Evolutionary conservation across 2,329 filamentous ascomycete genomes (phyloP).

Genomic region (Talaromyces amestolkiae): DNA sequence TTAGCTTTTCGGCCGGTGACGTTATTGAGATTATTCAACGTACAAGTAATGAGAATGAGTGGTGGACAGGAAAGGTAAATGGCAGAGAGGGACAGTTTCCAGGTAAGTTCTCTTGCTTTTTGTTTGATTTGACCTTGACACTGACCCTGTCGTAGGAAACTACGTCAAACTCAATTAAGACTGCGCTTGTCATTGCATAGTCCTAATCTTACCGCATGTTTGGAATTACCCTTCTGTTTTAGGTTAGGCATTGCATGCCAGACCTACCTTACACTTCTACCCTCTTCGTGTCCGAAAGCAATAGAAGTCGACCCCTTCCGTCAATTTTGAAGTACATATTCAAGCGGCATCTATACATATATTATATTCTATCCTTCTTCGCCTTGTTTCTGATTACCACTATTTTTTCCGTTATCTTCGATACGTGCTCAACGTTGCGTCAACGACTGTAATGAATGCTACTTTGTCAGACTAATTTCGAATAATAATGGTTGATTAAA

Average conservation of each 20-base stretch:
- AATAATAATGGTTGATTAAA: neutral
- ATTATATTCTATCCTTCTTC: constrained; percentile 4
- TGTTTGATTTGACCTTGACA: neutral
- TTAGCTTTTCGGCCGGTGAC: constrained; percentile 86
- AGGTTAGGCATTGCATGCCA: no score
- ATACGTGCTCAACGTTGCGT: constrained; percentile 2
- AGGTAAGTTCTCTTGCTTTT: constrained; percentile 55
- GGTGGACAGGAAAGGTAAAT: constrained; percentile 84
- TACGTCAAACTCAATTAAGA: constrained; percentile 42
- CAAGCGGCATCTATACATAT: constrained; percentile 14
- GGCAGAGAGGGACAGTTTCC: constrained; percentile 90
- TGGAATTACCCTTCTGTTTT: neutral
- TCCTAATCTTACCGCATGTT: neutral
- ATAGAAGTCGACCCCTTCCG: neutral
- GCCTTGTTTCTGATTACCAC: neutral
- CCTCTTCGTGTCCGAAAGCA: neutral
- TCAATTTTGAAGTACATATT: constrained; percentile 16
- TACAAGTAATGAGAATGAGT: constrained; percentile 91
- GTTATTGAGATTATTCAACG: constrained; percentile 81
- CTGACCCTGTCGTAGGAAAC: constrained; percentile 32
- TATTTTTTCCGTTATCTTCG: neutral
- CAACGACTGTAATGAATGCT: neutral
- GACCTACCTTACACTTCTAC: neutral
- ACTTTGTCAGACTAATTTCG: neutral
- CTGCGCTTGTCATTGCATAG: neutral